Base-by-base conservation (phyloP, 2,329 filamentous ascomycete genomes). In the Thermoascus crustaceus region DNA sequence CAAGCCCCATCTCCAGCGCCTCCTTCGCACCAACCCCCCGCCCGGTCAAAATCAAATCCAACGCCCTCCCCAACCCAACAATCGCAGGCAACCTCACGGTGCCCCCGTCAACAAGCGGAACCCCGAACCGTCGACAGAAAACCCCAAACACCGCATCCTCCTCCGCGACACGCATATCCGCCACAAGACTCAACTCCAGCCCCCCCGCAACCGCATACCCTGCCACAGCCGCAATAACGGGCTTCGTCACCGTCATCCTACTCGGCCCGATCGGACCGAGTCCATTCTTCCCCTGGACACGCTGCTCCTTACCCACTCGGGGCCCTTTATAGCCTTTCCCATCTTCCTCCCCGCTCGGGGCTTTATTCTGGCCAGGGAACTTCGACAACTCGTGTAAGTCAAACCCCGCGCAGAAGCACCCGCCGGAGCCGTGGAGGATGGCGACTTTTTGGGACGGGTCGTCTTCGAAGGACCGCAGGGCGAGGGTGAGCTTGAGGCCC, bases 1-100 rank as follows among this genome's bases (percentile, higher is more conserved):
- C 72, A 5, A 76, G 55, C 0, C 72, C 73, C 57, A 75, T 72
- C 1, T 48, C 32, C 18, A 72, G 43, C 0, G 72, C 72, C 43
- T 77, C 72, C 11, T 61, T 45, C 0, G 72, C 72, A 0, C 41
- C 44, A 0, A 76, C 68, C 0, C 62, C 46, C 1, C 71, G 54
- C 0, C 74, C 73, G 0, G 73, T 76, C 4, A 77, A 54, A 10
- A 76, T 72, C 66, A 76, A 70, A 48, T 76, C 73, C 36, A 76
- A 41, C 0, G 73, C 72, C 2, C 70, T 49, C 0, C 71, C 70
- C 1, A 76, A 55, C 0, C 73, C 73, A 14, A 76, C 52, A 29
- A 74, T 60, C 1, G 60, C 61, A 38, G 68, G 69, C 4, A 75
- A 50, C 1, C 72, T 63, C 0, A 75, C 70, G 0, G 72, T 75